Evolutionary conservation across 2,329 filamentous ascomycete genomes (phyloP).

Genomic region (Colletotrichum costaricense): DNA sequence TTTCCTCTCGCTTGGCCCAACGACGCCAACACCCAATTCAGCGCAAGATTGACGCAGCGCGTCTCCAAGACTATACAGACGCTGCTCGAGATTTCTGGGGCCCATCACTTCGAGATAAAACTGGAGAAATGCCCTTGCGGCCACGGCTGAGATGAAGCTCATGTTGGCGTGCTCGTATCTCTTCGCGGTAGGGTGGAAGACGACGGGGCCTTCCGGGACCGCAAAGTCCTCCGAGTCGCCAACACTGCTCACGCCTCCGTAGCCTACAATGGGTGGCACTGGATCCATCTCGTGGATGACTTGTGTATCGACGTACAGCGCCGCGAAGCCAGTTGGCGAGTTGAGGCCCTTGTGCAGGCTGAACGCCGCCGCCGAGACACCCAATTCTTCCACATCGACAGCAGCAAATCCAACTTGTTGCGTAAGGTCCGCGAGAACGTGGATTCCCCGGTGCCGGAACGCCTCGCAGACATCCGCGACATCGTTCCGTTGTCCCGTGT

Average conservation of each 20-base stretch:
- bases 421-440: slow-evolving; percentile 45
- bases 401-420: slow-evolving; percentile 47
- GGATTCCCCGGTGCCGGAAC: slow-evolving; percentile 42
- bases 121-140: slow-evolving; percentile 40
- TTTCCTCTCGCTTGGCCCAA: slow-evolving; percentile 37
- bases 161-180: slow-evolving; percentile 46
- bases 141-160: slow-evolving; percentile 39
- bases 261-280: slow-evolving; percentile 43
- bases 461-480: slow-evolving; percentile 41
- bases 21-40: slow-evolving; percentile 38
- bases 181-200: slow-evolving; percentile 40
- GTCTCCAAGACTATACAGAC: slow-evolving; percentile 41
- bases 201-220: slow-evolving; percentile 33
- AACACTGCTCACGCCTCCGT: slow-evolving; percentile 38
- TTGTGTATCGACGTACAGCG: slow-evolving; percentile 42
- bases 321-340: slow-evolving; percentile 45
- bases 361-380: slow-evolving; percentile 46
- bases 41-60: slow-evolving; percentile 36
- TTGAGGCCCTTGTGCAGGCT: slow-evolving; percentile 47
- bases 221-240: slow-evolving; percentile 36
- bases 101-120: slow-evolving; percentile 43
- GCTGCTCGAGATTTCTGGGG: slow-evolving; percentile 39
- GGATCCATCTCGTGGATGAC: slow-evolving; percentile 39
- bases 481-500: slow-evolving; percentile 46
- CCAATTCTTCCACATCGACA: slow-evolving; percentile 41